Evolutionary conservation across 805 yeast genomes (phyloP).

Genomic region (Saccharomyces jurei): DNA sequence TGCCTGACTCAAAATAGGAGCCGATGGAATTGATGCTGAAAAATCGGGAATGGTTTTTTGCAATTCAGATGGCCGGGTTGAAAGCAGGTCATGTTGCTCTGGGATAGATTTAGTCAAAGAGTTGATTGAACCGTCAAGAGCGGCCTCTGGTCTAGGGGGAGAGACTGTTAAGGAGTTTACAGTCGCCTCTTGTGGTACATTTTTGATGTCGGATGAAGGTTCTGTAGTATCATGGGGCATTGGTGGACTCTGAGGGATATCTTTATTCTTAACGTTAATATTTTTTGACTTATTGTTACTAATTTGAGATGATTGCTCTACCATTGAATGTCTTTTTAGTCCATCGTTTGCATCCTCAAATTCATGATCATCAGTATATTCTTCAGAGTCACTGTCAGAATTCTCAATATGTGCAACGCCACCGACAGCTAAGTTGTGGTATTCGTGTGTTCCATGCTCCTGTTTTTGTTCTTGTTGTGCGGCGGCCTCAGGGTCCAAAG

Average conservation of each 20-base stretch:
- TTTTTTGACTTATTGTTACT: neutral
- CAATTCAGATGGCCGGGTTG: neutral
- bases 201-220: neutral
- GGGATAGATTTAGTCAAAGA: neutral
- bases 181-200: neutral
- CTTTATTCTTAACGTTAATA: neutral
- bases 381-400: neutral
- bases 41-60: neutral
- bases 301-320: neutral
- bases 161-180: neutral
- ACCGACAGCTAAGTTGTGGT: neutral
- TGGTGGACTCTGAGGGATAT: neutral
- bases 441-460: constrained; percentile 1
- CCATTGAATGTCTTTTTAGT: neutral
- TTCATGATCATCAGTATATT: neutral
- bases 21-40: neutral
- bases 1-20: neutral
- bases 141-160: neutral
- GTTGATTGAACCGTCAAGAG: neutral
- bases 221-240: neutral
- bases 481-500: constrained; percentile 4
- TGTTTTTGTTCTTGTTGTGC: constrained; percentile 7
- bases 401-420: neutral
- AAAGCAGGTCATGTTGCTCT: neutral
- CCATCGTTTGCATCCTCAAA: neutral